These are phyloP conservation scores for Davidsoniella neocaledoniae DNA, from an alignment of 2,329 filamentous ascomycete species.

Conservation along the genomic window DNA sequence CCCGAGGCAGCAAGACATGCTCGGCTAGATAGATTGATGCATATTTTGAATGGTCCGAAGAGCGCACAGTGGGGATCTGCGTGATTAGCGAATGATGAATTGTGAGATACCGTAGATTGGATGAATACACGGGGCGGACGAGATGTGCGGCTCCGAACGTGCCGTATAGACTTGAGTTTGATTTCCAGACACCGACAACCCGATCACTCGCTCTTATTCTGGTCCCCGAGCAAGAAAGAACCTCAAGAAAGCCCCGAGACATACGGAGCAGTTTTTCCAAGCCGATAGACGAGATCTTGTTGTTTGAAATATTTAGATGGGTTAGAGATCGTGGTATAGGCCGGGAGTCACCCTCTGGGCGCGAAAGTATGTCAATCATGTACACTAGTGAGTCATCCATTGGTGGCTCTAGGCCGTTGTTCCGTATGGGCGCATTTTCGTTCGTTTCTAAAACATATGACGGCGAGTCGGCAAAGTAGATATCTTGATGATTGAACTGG, in stretches of 20 bases:
- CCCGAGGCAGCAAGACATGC: slow-evolving; percentile 25
- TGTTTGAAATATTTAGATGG: slow-evolving; percentile 37
- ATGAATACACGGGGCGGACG: slow-evolving; percentile 35
- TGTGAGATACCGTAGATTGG: slow-evolving; percentile 34
- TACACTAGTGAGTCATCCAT: slow-evolving; percentile 20
- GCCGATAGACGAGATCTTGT: slow-evolving; percentile 27
- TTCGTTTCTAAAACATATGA: slow-evolving; percentile 18
- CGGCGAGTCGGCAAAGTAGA: slow-evolving; percentile 33
- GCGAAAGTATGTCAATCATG: slow-evolving; percentile 16
- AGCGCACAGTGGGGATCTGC: slow-evolving; percentile 29
- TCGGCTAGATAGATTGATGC: slow-evolving; percentile 28
- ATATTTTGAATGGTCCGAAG: slow-evolving; percentile 22
- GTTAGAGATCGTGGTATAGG: slow-evolving; percentile 22
- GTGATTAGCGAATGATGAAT: slow-evolving; percentile 46
- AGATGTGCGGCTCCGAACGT: slow-evolving; percentile 29
- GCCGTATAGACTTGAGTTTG: slow-evolving; percentile 23
- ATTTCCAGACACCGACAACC: slow-evolving; percentile 19
- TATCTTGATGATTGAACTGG: slow-evolving; percentile 27
- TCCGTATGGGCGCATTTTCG: slow-evolving; percentile 10
- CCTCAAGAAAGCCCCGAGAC: slow-evolving; percentile 31
- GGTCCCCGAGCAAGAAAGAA: slow-evolving; percentile 21
- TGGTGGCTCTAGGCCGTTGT: slow-evolving; percentile 19
- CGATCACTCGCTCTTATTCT: slow-evolving; percentile 2
- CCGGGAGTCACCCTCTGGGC: slow-evolving; percentile 11
- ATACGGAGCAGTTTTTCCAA: slow-evolving; percentile 27